Percentiles rank a stretch among this genome's conserved stretches.
Conservation (phyloP, 179 eudicot genomes). For the Beta lomatogona region DNA sequence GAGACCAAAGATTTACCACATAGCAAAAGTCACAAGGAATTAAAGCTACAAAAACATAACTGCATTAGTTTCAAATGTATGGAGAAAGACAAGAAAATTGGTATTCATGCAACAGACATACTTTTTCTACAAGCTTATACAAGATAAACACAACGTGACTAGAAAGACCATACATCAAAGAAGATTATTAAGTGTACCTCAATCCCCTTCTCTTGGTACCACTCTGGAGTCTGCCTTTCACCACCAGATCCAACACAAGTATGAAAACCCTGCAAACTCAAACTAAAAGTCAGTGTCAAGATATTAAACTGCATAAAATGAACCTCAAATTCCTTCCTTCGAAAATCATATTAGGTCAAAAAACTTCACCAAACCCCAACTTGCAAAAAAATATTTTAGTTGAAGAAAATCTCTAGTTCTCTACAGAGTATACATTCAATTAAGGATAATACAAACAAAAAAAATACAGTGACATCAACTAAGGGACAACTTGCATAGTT, state of each 20-base stretch:
- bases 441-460: neutral
- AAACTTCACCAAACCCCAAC: neutral
- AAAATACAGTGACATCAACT: neutral
- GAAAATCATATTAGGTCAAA: neutral
- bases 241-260: constrained; percentile 99
- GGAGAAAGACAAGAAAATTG: neutral
- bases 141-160: neutral
- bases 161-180: constrained; percentile 16
- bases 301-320: neutral
- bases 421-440: neutral
- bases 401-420: too few species aligned
- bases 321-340: neutral
- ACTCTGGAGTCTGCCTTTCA: constrained; percentile 97
- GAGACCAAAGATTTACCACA: constrained; percentile 8
- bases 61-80: neutral
- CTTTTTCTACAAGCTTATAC: constrained; percentile 5
- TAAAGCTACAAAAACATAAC: neutral
- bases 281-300: neutral
- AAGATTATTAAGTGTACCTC: constrained; percentile 56
- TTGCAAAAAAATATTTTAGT: too few species aligned
- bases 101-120: neutral
- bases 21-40: constrained; percentile 8
- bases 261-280: constrained; percentile 69
- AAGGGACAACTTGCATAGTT: neutral
- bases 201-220: constrained; percentile 97